Evolutionary conservation across 2,329 filamentous ascomycete species (phyloP), one percentile per base, ranked within the genome.

Genomic region (Fusarium sterilihyphosum): DNA sequence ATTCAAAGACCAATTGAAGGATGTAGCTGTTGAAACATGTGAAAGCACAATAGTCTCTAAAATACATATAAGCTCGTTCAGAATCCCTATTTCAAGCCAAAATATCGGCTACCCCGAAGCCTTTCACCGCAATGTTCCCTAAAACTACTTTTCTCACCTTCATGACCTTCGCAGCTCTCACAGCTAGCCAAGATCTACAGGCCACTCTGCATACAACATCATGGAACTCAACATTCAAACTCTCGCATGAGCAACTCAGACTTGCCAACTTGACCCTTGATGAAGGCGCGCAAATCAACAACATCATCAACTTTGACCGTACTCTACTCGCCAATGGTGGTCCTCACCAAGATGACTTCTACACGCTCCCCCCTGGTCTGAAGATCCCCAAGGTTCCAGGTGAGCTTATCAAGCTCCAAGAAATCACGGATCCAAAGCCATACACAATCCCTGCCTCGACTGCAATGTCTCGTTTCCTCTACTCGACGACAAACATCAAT

Each of bases 91-190:
- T 29, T 47, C 6, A 16, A 22, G 4, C 6, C 18, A 16, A 22
- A 16, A 8, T 22, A 29, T 46, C 6, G 10, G 3, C 2, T 7
- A 11, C 0, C 6, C 24, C 6, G 1, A 10, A 22, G 18, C 4
- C 5, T 16, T 6, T 22, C 1, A 20, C 14, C 13, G 13, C 13
- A 22, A 47, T 47, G 44, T 16, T 47, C 8, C 9, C 18, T 22
- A 29, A 47, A 29, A 8, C 24, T 11, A 22, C 44, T 6, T 29
- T 4, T 29, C 13, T 47, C 10, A 5, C 24, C 44, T 47, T 29
- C 22, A 3, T 2, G 18, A 9, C 13, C 18, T 6, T 47, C 0
- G 9, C 3, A 29, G 44, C 18, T 29, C 13, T 47, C 26, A 3
- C 44, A 14, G 18, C 44, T 47, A 13, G 44, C 44, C 44, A 47